Percentiles rank a stretch among this genome's conserved stretches.
These are phyloP conservation scores for Cyathus striatus DNA, from an alignment of 768 basidiomycete species.

Conservation along the genomic window DNA sequence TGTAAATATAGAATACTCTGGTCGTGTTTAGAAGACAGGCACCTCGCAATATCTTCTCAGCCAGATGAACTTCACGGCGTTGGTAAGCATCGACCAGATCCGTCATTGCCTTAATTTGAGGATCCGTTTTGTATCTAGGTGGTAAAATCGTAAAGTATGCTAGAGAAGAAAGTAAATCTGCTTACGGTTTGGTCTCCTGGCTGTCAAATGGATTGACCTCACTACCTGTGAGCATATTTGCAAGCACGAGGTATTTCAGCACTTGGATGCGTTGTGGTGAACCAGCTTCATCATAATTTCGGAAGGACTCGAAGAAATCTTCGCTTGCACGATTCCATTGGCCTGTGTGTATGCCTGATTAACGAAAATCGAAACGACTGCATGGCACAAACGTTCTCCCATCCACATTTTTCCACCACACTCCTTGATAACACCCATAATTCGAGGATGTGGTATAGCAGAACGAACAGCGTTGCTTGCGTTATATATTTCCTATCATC, in stretches of 20 bases:
- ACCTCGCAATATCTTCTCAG: constrained; percentile 94
- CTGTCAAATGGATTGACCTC: constrained; percentile 99
- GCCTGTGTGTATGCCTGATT: constrained; percentile 36
- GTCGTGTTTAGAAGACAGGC: constrained; percentile 5
- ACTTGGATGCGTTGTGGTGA: constrained; percentile 97
- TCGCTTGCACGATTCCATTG: constrained; percentile 97
- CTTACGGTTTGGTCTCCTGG: constrained; percentile 97
- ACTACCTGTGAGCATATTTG: constrained; percentile 97
- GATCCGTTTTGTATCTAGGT: constrained; percentile 85
- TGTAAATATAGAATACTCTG: not conserved
- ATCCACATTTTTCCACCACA: constrained; percentile 99
- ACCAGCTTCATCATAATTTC: constrained; percentile 97
- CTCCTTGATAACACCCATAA: constrained; percentile 99
- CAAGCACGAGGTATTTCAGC: constrained; percentile 94
- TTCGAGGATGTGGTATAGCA: constrained; percentile 95
- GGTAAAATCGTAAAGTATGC: not conserved
- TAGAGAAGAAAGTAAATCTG: constrained; percentile 5
- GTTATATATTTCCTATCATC: constrained; percentile 94
- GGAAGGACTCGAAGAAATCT: constrained; percentile 98
- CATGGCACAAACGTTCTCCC: constrained; percentile 72
- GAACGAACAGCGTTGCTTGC: constrained; percentile 89
- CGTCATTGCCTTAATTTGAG: constrained; percentile 98
- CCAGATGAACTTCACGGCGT: constrained; percentile 92
- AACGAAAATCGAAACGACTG: not conserved
- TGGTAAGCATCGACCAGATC: constrained; percentile 96